Base-by-base conservation (phyloP, 2,329 filamentous ascomycete genomes). In the Cordyceps cateniannulata region DNA sequence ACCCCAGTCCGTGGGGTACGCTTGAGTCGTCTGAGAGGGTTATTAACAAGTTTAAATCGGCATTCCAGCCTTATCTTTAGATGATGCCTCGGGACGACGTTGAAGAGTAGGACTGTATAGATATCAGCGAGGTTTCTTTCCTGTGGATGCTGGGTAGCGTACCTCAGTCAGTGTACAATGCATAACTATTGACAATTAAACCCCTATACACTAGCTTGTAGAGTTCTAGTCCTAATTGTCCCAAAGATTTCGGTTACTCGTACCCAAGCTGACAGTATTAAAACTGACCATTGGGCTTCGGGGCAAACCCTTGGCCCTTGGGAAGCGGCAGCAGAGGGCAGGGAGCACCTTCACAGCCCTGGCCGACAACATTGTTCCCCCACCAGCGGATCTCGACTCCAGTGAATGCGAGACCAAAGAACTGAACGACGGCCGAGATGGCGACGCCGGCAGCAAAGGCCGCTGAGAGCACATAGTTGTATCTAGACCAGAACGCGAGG, bases 401-500 rank as follows among this genome's bases (percentile, higher is more conserved):
- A 44, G 66, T 62, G 35, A 67, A 69, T 6, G 66, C 66, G 20
- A 71, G 63, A 2, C 68, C 69, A 38, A 71, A 72, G 62, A 71
- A 71, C 40, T 69, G 70, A 27, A 73, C 62, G 7, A 73, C 63
- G 3, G 65, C 72, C 12, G 68, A 69, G 18, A 73, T 62, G 29
- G 71, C 72, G 8, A 73, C 67, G 2, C 67, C 71, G 9, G 65
- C 69, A 2, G 66, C 67, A 22, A 74, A 65, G 2, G 68, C 69
- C 7, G 71, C 70, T 1, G 67, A 69, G 0, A 74, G 57, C 3
- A 72, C 67, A 61, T 72, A 75, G 62, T 72, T 73, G 66, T 74
- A 74, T 65, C 74, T 75, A 14, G 71, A 68, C 73, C 75, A 76
- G 64, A 75, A 72, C 2, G 62, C 69, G 4, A 74, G 66, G 59